Evolutionary conservation across 495 filamentous ascomycete species (phyloP), one percentile per base, ranked within the genome.

Genomic region (Saxophila tyrrhenica): DNA sequence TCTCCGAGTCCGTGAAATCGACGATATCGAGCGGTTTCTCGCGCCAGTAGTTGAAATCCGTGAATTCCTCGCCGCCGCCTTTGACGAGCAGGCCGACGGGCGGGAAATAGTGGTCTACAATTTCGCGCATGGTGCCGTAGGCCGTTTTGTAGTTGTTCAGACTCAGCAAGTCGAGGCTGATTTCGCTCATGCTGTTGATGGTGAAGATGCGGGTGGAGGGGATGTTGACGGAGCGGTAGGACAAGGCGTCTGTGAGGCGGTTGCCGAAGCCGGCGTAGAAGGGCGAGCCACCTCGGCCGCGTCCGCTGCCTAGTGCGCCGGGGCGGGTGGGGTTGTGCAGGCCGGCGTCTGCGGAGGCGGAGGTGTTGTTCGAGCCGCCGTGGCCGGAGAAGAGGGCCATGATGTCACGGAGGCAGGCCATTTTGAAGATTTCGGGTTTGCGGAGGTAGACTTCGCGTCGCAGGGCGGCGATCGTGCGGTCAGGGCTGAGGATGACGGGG

Each of bases 261-360:
- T 99, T 99, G 52, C 92, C 92, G 66, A 99, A 99, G 0, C 92
- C 92, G 16, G 92, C 94, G 61, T 91, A 97, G 67, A 99, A 99
- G 0, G 92, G 92, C 21, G 25, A 80, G 84, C 51, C 81, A 73
- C 22, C 85, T 81, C 1, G 77, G 77, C 60, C 60, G 3, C 54
- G 2, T 2, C 44, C 35, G n/a, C 17, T 55, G 23, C 57, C 57
- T 3, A 54, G 20, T n/a, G 19, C 22, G 23, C 25, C 20, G 42
- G 23, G 8, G 38, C 20, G 44, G 11, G 24, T 15, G 25, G 24
- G 50, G 8, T 15, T 13, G 39, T 56, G 58, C 9, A 56, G 44
- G 2, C 54, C 58, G 13, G 48, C 58, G 11, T 60, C 58, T 3
- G 42, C 39, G 25, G 25, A 16, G 16, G 25, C 58, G 44, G 23